A percentile compares a stretch with the other conserved stretches of the same genome.
Conservation (phyloP, 148 eudicot species). For the Chenopodium quinoa region DNA sequence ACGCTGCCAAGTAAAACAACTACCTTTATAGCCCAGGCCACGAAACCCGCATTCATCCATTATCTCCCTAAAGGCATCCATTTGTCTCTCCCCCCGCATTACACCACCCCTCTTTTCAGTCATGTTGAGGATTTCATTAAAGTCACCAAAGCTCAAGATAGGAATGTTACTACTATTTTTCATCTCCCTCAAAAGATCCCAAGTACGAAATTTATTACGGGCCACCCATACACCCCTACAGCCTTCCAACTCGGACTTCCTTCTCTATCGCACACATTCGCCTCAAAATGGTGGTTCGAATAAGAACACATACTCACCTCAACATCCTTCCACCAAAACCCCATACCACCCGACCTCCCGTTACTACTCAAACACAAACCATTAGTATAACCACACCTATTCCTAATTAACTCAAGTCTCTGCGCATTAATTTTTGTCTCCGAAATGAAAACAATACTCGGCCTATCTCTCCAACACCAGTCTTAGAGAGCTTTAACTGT, state of each 20-base stretch:
- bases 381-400: neutral
- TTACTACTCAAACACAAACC: neutral
- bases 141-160: neutral
- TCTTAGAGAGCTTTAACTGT: no score
- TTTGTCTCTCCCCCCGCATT: neutral
- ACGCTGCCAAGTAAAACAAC: neutral
- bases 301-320: neutral
- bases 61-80: no score
- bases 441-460: neutral
- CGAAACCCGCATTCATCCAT: neutral
- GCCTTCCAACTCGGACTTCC: neutral
- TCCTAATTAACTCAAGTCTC: neutral
- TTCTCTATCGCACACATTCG: neutral
- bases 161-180: neutral
- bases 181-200: neutral
- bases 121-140: neutral
- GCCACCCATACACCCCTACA: neutral
- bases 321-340: neutral
- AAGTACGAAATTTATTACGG: neutral
- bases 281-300: neutral
- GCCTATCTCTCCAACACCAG: no score
- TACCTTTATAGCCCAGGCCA: neutral
- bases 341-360: neutral
- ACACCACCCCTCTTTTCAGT: neutral
- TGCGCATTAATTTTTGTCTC: neutral